These are phyloP conservation scores for Tuber microsphaerosporum DNA, from an alignment of 495 filamentous ascomycete genomes.

Conservation along the genomic window DNA sequence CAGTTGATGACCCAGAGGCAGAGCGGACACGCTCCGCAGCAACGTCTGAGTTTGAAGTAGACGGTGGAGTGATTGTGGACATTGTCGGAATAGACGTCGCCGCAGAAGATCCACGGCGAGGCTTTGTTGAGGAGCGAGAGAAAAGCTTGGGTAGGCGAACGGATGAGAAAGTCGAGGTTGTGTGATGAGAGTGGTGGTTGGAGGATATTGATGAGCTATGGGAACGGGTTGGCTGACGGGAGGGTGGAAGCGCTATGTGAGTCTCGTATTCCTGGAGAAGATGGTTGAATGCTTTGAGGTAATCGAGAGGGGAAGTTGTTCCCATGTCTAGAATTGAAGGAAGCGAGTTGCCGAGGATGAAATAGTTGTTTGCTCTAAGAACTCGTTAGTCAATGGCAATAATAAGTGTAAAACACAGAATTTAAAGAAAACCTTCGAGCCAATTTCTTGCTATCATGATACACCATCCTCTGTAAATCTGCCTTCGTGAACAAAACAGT, in stretches of 20 bases:
- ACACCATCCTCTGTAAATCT: constrained; percentile 73
- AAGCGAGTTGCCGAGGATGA: constrained; percentile 84
- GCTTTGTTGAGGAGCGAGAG: constrained; percentile 36
- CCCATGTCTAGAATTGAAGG: constrained; percentile 84
- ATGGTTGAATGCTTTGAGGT: constrained; percentile 76
- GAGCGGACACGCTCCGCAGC: constrained; percentile 35
- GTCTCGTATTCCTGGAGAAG: constrained; percentile 87
- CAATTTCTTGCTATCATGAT: constrained; percentile 74
- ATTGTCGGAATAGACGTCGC: constrained; percentile 24
- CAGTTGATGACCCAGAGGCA: constrained; percentile 23
- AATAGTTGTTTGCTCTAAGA: constrained; percentile 70
- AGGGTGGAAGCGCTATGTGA: constrained; percentile 47
- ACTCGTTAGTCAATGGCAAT: constrained; percentile 11
- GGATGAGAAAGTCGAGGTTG: constrained; percentile 26
- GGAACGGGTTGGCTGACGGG: constrained; percentile 31
- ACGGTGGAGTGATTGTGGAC: constrained; percentile 20
- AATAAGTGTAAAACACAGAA: not conserved
- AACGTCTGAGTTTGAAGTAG: constrained; percentile 12
- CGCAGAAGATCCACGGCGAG: constrained; percentile 36
- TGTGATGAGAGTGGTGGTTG: constrained; percentile 21
- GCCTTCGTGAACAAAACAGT: constrained; percentile 81
- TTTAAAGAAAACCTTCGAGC: constrained; percentile 51
- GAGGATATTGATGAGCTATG: constrained; percentile 31
- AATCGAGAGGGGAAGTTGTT: constrained; percentile 66
- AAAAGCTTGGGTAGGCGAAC: constrained; percentile 40